Evolutionary conservation across 495 filamentous ascomycete genomes (phyloP), one percentile per base, ranked within the genome.

Genomic region (Penicillium daleae): DNA sequence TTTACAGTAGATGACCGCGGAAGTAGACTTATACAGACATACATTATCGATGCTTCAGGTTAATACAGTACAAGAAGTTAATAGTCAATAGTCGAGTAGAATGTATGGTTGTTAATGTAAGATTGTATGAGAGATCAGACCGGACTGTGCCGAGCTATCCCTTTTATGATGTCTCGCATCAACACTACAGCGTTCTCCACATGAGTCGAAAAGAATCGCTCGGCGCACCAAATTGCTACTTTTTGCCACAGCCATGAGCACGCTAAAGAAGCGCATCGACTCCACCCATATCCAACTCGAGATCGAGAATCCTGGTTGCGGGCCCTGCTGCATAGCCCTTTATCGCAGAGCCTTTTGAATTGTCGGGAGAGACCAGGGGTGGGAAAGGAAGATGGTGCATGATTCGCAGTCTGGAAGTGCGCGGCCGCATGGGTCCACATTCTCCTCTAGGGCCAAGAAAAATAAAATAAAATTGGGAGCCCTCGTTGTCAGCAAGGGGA

Each of bases 141-240:
- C 29, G 42, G 42, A 15, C 44, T 12, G 26, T 51, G 49, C 40
- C 40, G 44, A 33, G 52, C n/a, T 53, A 65, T 65, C 66, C 62
- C 66, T 68, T 63, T 46, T 72, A 62, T 72, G 69, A 70, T 67
- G 62, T 62, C 64, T 72, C 69, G 61, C 61, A 61, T 66, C 58
- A 49, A 54, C 42, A 49, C 48, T 32, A 58, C 52, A 62, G 49
- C 44, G 51, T 6, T 42, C 32, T 44, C 21, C 53, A 46, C 37
- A 46, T 7, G 13, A 15, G 40, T 21, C 39, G 49, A 17, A 21
- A 32, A 26, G n/a, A 54, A n/a, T n/a, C n/a, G n/a, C n/a, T n/a
- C n/a, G n/a, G 51, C 31, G n/a, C 29, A 35, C 26, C 7, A 32
- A 29, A 52, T 27, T 51, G 29, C n/a, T 31, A 33, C 26, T 27